phyloP scores from a whole-genome alignment of 371 early-diverging fungal species.

The Rhizopus sp. region DNA sequence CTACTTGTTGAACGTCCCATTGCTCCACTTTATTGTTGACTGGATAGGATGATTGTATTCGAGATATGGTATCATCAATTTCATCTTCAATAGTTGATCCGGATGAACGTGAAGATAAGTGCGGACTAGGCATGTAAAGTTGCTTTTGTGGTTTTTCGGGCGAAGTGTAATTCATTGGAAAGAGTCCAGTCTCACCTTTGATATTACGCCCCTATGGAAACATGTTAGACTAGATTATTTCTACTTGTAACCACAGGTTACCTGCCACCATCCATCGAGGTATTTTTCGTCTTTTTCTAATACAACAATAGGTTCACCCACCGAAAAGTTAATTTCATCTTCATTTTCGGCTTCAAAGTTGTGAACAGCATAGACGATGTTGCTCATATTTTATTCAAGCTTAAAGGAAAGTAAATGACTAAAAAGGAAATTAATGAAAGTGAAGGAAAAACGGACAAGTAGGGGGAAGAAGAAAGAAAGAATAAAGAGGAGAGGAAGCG shows the following conservation, averaged over 20 bases:
- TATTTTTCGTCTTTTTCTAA: slow-evolving; percentile 79
- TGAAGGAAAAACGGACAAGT: neutral
- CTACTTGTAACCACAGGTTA: slow-evolving; percentile 24
- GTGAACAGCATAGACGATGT: slow-evolving; percentile 67
- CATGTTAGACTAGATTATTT: neutral
- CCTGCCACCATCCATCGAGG: slow-evolving; percentile 89
- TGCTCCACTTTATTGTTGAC: slow-evolving; percentile 23
- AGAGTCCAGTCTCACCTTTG: slow-evolving; percentile 71
- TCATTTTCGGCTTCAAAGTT: slow-evolving; percentile 72
- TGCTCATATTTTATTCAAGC: slow-evolving; percentile 23
- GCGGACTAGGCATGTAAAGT: slow-evolving; percentile 20
- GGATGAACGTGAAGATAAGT: slow-evolving; percentile 22
- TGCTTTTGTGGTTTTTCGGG: slow-evolving; percentile 29
- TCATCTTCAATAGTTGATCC: slow-evolving; percentile 33
- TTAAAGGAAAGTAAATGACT: slow-evolving; percentile 2
- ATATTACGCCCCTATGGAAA: slow-evolving; percentile 51
- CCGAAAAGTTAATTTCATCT: slow-evolving; percentile 74
- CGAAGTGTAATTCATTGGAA: slow-evolving; percentile 73
- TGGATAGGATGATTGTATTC: slow-evolving; percentile 15
- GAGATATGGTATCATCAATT: slow-evolving; percentile 33
- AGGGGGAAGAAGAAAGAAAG: slow-evolving; percentile 3
- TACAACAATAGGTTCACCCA: slow-evolving; percentile 74
- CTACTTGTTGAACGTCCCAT: slow-evolving; percentile 47
- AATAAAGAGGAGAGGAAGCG: slow-evolving; percentile 4
- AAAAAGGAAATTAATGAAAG: slow-evolving; percentile 1